Evolutionary conservation across 106 monocot genomes (phyloP).

Genomic region (Amphibolis antarctica): DNA sequence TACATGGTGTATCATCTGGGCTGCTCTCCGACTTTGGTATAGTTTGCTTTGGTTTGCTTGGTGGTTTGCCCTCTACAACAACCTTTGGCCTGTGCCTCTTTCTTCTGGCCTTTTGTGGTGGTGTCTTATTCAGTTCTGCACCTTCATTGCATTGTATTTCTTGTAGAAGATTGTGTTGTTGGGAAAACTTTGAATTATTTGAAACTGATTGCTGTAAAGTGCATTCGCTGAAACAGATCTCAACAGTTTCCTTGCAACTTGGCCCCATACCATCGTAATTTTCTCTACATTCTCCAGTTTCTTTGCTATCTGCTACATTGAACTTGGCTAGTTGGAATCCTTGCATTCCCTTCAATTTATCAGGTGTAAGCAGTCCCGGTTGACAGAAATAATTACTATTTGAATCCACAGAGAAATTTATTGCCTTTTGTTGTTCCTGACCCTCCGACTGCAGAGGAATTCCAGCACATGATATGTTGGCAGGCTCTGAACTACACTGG

Average conservation of each 20-base stretch:
- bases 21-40: constrained; percentile 16
- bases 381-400: background rate
- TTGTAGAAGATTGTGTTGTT: constrained; percentile 1
- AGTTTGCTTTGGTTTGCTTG: constrained; percentile 31
- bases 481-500: background rate
- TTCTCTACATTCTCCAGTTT: background rate
- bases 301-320: background rate
- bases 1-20: constrained; percentile 11
- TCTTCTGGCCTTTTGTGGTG: constrained; percentile 22
- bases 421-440: background rate
- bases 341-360: constrained; percentile 1
- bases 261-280: background rate
- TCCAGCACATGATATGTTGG: background rate
- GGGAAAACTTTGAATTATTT: background rate
- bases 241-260: background rate
- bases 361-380: constrained; percentile 13
- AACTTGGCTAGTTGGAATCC: background rate
- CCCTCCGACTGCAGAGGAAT: background rate
- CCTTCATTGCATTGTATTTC: constrained; percentile 11
- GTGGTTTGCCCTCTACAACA: constrained; percentile 38
- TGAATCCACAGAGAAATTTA: background rate
- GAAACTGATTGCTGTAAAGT: background rate
- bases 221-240: background rate
- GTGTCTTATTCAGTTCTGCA: constrained; percentile 42
- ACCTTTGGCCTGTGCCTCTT: constrained; percentile 71